These are phyloP conservation scores for Hymenoscyphus linearis DNA, from an alignment of 2,329 filamentous ascomycete species.

Conservation along the genomic window DNA sequence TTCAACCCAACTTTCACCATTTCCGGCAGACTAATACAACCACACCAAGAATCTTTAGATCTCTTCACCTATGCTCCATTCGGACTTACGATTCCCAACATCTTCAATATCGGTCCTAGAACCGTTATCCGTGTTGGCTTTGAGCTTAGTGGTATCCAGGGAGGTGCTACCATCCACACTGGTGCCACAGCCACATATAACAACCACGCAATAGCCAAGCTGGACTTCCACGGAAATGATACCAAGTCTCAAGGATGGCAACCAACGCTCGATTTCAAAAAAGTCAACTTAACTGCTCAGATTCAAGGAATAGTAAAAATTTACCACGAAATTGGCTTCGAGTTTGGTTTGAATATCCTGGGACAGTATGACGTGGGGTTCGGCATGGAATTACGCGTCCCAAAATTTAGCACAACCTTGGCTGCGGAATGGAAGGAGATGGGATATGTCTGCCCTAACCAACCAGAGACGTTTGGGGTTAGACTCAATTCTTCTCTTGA, in stretches of 20 bases:
- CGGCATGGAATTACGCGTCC: slow-evolving; percentile 4
- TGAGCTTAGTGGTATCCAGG: slow-evolving; percentile 1
- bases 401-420: slow-evolving; percentile 4
- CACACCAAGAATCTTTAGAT: background rate
- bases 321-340: background rate
- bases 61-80: background rate
- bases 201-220: background rate
- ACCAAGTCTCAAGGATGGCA: slow-evolving; percentile 7
- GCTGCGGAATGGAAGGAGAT: slow-evolving; percentile 5
- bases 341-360: slow-evolving; percentile 5
- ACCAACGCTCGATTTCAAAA: slow-evolving; percentile 2
- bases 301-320: slow-evolving; percentile 3
- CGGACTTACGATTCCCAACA: background rate
- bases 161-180: slow-evolving; percentile 2
- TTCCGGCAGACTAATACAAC: background rate
- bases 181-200: slow-evolving; percentile 3
- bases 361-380: background rate
- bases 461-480: slow-evolving; percentile 4
- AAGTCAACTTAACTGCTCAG: background rate
- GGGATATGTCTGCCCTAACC: slow-evolving; percentile 7
- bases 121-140: slow-evolving; percentile 6
- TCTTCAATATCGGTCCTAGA: slow-evolving; percentile 8
- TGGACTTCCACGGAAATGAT: background rate
- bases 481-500: slow-evolving; percentile 4
- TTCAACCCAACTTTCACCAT: slow-evolving; percentile 5